Conservation (phyloP, 305 asterid genomes). For the Rubia balearica region DNA sequence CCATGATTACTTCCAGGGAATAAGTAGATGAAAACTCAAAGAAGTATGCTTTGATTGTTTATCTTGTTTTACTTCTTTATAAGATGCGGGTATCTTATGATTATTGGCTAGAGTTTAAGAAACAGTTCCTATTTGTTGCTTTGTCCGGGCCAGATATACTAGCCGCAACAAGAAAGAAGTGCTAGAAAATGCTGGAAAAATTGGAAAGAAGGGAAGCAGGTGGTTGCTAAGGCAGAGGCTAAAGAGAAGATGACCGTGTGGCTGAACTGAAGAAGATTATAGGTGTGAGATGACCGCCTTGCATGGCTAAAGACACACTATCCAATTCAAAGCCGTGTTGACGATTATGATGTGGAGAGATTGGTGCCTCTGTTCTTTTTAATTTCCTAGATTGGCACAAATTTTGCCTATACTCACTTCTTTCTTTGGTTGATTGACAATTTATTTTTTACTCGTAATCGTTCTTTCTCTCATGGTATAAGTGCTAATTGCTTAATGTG, state of each 20-base stretch:
- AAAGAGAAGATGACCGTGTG: conserved; percentile 72
- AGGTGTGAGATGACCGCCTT: conserved; percentile 90
- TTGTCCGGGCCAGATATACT: conserved; percentile 40
- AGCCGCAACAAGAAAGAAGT: conserved; percentile 43
- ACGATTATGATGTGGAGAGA: no score
- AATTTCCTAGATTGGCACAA: no score
- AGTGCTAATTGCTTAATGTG: no score
- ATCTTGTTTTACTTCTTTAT: not conserved
- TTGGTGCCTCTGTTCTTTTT: no score
- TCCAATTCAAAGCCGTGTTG: no score
- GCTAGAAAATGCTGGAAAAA: conserved; percentile 45
- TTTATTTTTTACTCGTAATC: no score
- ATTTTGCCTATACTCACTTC: no score
- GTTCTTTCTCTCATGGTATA: no score
- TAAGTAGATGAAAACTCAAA: conserved; percentile 66
- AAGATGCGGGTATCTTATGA: not conserved
- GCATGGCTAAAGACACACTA: conserved; percentile 42
- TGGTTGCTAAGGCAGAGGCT: conserved; percentile 15
- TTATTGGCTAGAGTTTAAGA: not conserved
- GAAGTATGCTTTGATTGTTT: conserved; percentile 23
- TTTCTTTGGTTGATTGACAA: no score
- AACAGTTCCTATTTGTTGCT: no score
- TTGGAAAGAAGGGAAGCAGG: conserved; percentile 62
- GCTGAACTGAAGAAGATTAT: conserved; percentile 53
- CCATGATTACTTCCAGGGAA: conserved; percentile 65